Evolutionary conservation across 208 protist species (phyloP).

Genomic region (Herpetomonas samuelpessoai): DNA sequence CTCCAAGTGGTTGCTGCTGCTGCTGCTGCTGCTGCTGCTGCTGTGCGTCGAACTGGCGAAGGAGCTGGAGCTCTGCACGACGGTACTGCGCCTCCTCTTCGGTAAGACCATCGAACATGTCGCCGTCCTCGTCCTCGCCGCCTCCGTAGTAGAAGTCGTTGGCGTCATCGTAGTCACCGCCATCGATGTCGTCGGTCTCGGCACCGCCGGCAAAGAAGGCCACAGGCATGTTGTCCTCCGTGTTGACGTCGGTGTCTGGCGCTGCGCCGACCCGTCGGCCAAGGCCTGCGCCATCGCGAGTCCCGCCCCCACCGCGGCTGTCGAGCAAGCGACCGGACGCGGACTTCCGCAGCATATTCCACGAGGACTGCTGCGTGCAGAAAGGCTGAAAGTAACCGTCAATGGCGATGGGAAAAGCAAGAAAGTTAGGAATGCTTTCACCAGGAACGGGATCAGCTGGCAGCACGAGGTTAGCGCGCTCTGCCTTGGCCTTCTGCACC

Average conservation of each 20-base stretch:
- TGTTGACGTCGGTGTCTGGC: slow-evolving; percentile 9
- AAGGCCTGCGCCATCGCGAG: neutral
- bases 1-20: neutral
- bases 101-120: slow-evolving; percentile 23
- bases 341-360: slow-evolving; percentile 85
- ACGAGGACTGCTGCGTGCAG: slow-evolving; percentile 55
- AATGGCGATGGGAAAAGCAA: slow-evolving; percentile 60
- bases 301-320: slow-evolving; percentile 13
- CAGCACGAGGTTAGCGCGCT: slow-evolving; percentile 57
- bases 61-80: slow-evolving; percentile 26
- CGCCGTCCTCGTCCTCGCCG: slow-evolving; percentile 18
- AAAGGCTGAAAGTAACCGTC: slow-evolving; percentile 80
- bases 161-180: slow-evolving; percentile 35
- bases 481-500: slow-evolving; percentile 57
- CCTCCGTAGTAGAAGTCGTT: slow-evolving; percentile 33
- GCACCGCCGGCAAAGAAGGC: slow-evolving; percentile 75
- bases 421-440: slow-evolving; percentile 58
- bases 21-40: slow-evolving; percentile 21
- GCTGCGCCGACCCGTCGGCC: slow-evolving; percentile 2
- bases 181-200: slow-evolving; percentile 48
- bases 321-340: slow-evolving; percentile 39
- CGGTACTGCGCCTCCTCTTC: slow-evolving; percentile 23
- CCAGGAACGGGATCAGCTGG: slow-evolving; percentile 46
- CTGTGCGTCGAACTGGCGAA: slow-evolving; percentile 38
- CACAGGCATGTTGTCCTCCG: slow-evolving; percentile 59